These are phyloP conservation scores for Gyromitra esculenta DNA, from an alignment of 2,329 filamentous ascomycete genomes.

Conservation along the genomic window DNA sequence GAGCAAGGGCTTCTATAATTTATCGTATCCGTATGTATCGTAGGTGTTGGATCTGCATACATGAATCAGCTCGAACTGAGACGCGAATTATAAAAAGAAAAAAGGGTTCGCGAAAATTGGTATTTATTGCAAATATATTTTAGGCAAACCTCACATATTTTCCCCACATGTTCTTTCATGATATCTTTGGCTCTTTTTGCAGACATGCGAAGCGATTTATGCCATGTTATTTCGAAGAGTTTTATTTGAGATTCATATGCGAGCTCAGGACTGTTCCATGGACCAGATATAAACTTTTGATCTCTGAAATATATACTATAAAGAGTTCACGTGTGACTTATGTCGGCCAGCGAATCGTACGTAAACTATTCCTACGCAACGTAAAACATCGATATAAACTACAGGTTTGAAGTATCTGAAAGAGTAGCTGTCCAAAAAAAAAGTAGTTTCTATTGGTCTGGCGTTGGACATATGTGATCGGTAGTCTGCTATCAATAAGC, in stretches of 20 bases:
- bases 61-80: conserved; percentile 10
- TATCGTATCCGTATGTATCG: not conserved
- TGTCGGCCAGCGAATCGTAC: not conserved
- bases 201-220: not conserved
- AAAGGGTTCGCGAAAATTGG: not conserved
- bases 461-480: not conserved
- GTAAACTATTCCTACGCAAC: not conserved
- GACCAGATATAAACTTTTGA: not conserved
- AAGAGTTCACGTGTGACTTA: not conserved
- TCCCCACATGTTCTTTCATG: not conserved
- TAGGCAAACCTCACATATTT: not conserved
- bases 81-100: conserved; percentile 6
- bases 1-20: not conserved
- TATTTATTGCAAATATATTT: not conserved
- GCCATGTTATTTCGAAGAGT: not conserved
- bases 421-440: not conserved
- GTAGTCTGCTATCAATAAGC: not conserved
- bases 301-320: not conserved
- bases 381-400: not conserved
- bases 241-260: not conserved
- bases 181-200: not conserved
- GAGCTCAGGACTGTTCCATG: not conserved
- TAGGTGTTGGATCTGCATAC: not conserved
- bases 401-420: not conserved
- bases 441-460: too few relatives aligned